phyloP scores from a whole-genome alignment of 306 rosid species.

The Vigna trinervia region DNA sequence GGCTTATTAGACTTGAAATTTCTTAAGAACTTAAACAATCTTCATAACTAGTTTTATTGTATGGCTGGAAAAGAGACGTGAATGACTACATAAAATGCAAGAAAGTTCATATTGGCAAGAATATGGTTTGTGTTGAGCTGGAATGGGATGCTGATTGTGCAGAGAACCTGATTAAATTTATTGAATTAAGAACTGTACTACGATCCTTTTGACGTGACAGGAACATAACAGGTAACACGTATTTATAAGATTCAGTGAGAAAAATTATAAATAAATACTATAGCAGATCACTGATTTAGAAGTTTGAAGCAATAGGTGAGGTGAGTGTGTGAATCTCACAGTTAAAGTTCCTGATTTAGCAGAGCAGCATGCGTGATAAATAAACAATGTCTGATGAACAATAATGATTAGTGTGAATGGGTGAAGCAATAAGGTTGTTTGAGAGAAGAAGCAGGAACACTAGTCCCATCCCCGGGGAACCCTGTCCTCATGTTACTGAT shows the following conservation, averaged over 20 bases:
- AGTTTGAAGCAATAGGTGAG: not conserved
- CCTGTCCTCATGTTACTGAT: conserved; percentile 38
- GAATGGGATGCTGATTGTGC: conserved; percentile 16
- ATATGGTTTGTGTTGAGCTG: conserved; percentile 36
- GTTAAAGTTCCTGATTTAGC: not conserved
- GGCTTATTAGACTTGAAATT: too few species aligned
- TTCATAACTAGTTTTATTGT: conserved; percentile 1
- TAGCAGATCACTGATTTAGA: conserved; percentile 14
- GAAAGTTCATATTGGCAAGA: conserved; percentile 9
- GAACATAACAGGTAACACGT: not conserved
- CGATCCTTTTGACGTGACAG: conserved; percentile 11
- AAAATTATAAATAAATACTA: not conserved
- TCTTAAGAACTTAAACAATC: conserved; percentile 4
- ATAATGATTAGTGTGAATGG: conserved; percentile 24
- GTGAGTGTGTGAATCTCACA: not conserved
- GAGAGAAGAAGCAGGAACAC: conserved; percentile 26
- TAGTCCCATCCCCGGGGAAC: conserved; percentile 41
- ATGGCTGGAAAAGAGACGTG: not conserved
- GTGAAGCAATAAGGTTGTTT: conserved; percentile 31
- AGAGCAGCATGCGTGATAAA: conserved; percentile 18
- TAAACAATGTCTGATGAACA: not conserved
- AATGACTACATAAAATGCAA: conserved; percentile 26
- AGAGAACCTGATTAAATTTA: not conserved
- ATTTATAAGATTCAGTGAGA: not conserved
- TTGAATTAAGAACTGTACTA: conserved; percentile 29